A percentile compares a stretch with the other conserved stretches of the same genome.
Conservation (phyloP, 208 protist genomes). For the Trichomonas vaginalis region DNA sequence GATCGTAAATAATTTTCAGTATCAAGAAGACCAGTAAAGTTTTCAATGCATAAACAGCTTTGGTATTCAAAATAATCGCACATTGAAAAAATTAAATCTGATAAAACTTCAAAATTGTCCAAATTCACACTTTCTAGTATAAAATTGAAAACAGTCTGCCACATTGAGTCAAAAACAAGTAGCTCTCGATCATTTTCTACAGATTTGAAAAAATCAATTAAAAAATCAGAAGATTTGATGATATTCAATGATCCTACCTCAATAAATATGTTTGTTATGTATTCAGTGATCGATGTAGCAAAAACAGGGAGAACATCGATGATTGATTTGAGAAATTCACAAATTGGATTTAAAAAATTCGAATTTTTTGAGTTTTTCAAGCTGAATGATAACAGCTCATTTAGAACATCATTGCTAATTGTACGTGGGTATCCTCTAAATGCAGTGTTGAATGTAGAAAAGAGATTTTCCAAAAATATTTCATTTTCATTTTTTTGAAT, state of each 20-base stretch:
- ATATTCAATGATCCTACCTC: neutral
- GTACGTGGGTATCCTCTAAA: too few species aligned
- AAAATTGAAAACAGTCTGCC: neutral
- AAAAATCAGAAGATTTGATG: neutral
- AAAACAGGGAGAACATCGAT: neutral
- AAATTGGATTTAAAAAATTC: neutral
- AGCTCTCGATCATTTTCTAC: neutral
- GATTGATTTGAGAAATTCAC: neutral
- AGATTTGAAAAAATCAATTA: neutral
- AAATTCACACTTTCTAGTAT: neutral
- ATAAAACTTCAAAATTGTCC: neutral
- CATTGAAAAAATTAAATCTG: neutral
- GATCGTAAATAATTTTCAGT: neutral
- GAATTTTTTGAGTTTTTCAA: neutral
- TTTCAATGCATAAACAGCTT: neutral
- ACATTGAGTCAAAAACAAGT: neutral
- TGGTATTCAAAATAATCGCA: neutral
- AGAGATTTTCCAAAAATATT: too few species aligned
- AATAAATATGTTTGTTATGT: neutral
- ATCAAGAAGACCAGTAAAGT: neutral
- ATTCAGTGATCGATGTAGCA: neutral
- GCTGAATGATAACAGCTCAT: too few species aligned
- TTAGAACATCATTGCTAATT: too few species aligned
- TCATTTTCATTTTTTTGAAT: too few species aligned
- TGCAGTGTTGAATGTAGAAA: too few species aligned